Base-by-base conservation (phyloP, 495 filamentous ascomycete species). In the Cetradonia linearis region DNA sequence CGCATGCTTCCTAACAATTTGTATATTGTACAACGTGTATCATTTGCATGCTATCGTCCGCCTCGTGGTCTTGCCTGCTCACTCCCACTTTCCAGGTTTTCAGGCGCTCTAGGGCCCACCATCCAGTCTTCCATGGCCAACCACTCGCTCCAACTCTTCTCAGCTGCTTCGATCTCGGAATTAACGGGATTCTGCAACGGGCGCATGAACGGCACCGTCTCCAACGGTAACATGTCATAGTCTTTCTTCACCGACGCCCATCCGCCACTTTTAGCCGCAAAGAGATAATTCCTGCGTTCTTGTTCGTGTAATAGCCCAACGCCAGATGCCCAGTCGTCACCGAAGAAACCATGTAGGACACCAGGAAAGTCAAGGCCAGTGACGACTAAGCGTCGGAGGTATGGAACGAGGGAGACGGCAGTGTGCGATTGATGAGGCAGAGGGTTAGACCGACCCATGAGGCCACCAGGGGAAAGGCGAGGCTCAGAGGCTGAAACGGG, bases 51-150 rank as follows among this genome's bases (percentile, higher is more conserved):
- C 50, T 50, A 59, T 46, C 57, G 25, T 11, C 47, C 42, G 1
- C 27, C 57, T 30, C 47, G 48, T 23, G 31, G 33, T 25, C 46
- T 28, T n/a, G 46, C 30, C 11, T 48, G n/a, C 28, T 52, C 47
- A 4, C 28, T 63, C 52, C 61, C 63, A 16, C 40, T 62, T 4
- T 56, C 54, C 65, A 68, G 66, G 8, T 59, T 56, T 42, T 75
- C 72, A 8, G 81, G 82, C 33, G 80, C 79, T 62, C 81, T 73
- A 4, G 81, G 77, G 16, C 88, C 90, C 49, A 95, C 76, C 89
- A 95, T 93, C 89, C 91, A 95, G 69, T 95, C 89, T 70, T 95
- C 88, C 88, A 95, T 94, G 10, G 88, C 89, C 36, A 95, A 73
- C 88, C 88, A 94, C 66, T 86, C 82, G 66, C 84, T 88, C 87